Evolutionary conservation across 805 yeast genomes (phyloP).

Genomic region (Maudiozyma turicensis): DNA sequence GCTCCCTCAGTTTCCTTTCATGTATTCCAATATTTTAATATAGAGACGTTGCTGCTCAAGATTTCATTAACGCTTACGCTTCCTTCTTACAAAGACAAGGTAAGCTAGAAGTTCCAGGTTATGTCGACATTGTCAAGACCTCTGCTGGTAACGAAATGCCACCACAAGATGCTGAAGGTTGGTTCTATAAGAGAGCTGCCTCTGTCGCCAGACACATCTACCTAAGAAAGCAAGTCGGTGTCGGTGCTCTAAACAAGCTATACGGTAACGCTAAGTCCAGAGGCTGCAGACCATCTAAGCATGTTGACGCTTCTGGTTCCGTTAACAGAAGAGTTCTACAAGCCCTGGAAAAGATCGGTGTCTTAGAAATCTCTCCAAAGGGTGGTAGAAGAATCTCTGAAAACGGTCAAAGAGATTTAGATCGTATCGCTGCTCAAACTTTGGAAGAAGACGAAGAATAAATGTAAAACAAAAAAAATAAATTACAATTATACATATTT

Average conservation of each 20-base stretch:
- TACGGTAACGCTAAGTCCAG: slow-evolving; percentile 99
- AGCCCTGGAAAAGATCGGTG: slow-evolving; percentile 95
- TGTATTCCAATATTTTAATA: background rate
- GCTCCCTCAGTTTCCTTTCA: background rate
- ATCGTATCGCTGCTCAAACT: slow-evolving; percentile 99
- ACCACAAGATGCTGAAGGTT: slow-evolving; percentile 97
- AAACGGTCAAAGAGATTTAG: slow-evolving; percentile 99
- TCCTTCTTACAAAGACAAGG: slow-evolving; percentile 99
- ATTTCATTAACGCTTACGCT: slow-evolving; percentile 97
- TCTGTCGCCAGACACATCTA: slow-evolving; percentile 99
- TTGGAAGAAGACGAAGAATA: slow-evolving; percentile 80
- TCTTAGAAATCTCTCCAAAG: slow-evolving; percentile 87
- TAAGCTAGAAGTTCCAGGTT: slow-evolving; percentile 98
- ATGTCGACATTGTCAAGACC: slow-evolving; percentile 98
- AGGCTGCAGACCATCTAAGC: slow-evolving; percentile 97
- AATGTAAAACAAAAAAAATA: slow-evolving; percentile 2
- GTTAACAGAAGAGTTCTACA: slow-evolving; percentile 97
- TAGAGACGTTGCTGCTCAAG: slow-evolving; percentile 99
- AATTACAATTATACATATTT: background rate
- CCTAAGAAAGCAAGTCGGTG: slow-evolving; percentile 98
- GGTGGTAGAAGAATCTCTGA: slow-evolving; percentile 99
- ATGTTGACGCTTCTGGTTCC: slow-evolving; percentile 97
- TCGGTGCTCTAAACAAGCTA: slow-evolving; percentile 94
- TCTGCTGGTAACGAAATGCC: slow-evolving; percentile 97
- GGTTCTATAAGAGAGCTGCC: slow-evolving; percentile 99